Percentiles rank a stretch among this genome's conserved stretches.
These are phyloP conservation scores for Globisporangium barbulae DNA, from an alignment of 352 stramenopile genomes.

Conservation along the genomic window DNA sequence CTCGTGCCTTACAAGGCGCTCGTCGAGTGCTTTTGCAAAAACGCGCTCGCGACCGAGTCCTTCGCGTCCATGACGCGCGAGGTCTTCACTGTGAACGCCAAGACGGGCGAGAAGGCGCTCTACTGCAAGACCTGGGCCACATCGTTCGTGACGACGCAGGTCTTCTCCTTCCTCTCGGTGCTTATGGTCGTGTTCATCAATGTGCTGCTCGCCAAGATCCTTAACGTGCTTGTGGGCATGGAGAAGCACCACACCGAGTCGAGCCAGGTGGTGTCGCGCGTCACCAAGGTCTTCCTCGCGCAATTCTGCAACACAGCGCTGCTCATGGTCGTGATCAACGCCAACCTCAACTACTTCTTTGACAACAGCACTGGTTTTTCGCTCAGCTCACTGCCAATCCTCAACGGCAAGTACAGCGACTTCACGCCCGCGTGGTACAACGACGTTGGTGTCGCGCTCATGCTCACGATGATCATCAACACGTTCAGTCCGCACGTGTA, in stretches of 20 bases:
- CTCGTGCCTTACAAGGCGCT: constrained; percentile 68
- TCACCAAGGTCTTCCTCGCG: constrained; percentile 75
- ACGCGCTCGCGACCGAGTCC: constrained; percentile 42
- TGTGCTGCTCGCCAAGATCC: constrained; percentile 53
- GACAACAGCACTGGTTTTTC: constrained; percentile 24
- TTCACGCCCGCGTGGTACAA: constrained; percentile 78
- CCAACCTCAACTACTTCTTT: constrained; percentile 70
- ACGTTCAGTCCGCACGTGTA: constrained; percentile 66
- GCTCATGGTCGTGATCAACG: constrained; percentile 76
- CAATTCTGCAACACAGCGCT: constrained; percentile 85
- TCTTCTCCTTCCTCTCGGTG: constrained; percentile 58
- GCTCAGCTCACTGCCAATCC: constrained; percentile 38
- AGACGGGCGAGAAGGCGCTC: constrained; percentile 27
- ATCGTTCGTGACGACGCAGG: constrained; percentile 63
- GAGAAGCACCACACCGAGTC: constrained; percentile 82
- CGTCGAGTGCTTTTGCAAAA: constrained; percentile 82
- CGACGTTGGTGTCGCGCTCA: constrained; percentile 74
- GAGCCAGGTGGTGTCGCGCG: constrained; percentile 60
- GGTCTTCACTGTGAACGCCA: constrained; percentile 37
- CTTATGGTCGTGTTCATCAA: constrained; percentile 75
- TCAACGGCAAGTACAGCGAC: constrained; percentile 76
- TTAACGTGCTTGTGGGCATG: constrained; percentile 64
- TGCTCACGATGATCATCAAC: constrained; percentile 85
- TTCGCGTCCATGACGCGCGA: constrained; percentile 63
- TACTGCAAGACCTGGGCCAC: constrained; percentile 75